Conservation (phyloP, 129 eudicot genomes). For the Chrysanthemum seticuspe region DNA sequence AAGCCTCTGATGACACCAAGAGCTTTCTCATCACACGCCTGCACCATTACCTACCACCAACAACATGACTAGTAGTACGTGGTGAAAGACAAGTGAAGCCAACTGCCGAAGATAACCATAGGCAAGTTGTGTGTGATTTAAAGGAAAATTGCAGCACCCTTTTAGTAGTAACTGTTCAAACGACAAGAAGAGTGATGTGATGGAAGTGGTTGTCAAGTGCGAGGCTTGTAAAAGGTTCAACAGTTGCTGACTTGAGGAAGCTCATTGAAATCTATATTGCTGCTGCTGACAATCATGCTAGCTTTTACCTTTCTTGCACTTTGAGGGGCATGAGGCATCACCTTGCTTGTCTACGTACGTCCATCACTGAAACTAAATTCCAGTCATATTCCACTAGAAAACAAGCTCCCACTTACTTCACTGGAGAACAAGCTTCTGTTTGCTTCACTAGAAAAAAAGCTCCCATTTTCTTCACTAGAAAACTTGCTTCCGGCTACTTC, state of each 20-base stretch:
- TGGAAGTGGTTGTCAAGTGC: conserved; percentile 70
- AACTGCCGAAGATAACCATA: not conserved
- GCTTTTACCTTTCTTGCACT: conserved; percentile 58
- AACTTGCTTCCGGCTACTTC: conserved; percentile 36
- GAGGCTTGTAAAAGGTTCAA: conserved; percentile 58
- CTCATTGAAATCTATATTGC: conserved; percentile 67
- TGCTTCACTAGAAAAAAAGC: conserved; percentile 50
- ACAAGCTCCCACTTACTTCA: conserved; percentile 39
- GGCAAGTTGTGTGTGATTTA: conserved; percentile 16
- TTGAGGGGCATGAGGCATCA: conserved; percentile 53
- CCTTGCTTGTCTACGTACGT: conserved; percentile 45
- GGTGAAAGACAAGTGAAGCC: not conserved
- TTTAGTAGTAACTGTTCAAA: not conserved
- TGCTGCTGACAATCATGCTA: conserved; percentile 32
- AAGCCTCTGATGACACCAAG: conserved; percentile 24
- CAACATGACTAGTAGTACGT: not conserved
- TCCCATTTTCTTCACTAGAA: conserved; percentile 57
- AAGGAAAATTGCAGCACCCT: conserved; percentile 60
- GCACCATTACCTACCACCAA: conserved; percentile 30
- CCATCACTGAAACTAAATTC: conserved; percentile 27
- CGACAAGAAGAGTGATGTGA: conserved; percentile 19
- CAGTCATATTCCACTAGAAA: conserved; percentile 30
- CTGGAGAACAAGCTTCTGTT: conserved; percentile 54
- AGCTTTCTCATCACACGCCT: conserved; percentile 51
- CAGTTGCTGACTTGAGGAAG: conserved; percentile 66